phyloP scores from a whole-genome alignment of 2,329 filamentous ascomycete genomes.

The Talaromyces sp. region DNA sequence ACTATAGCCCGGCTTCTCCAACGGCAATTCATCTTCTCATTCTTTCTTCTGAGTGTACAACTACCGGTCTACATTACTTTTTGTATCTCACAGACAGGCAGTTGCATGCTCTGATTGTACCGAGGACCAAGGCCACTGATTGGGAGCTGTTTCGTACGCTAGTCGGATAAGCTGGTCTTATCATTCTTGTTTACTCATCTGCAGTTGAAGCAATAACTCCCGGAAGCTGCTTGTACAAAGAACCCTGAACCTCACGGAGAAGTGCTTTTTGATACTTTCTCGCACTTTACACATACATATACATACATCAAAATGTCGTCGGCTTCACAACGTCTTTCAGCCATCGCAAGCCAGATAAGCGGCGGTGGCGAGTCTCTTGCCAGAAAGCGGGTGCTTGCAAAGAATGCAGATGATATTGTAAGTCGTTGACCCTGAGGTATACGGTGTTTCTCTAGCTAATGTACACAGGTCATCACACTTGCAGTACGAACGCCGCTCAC shows the following conservation, averaged over 20 bases:
- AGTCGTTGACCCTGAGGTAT: conserved; percentile 19
- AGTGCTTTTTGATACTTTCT: neutral
- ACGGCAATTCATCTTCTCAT: neutral
- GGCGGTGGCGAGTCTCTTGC: conserved; percentile 29
- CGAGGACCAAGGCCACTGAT: neutral
- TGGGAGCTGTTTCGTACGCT: neutral
- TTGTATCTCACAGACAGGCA: too few relatives aligned
- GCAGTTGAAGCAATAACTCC: neutral
- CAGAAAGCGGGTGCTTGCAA: conserved; percentile 32
- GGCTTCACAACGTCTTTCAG: conserved; percentile 38
- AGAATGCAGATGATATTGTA: conserved; percentile 41
- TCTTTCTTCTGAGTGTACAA: too few relatives aligned
- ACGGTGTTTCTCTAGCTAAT: neutral
- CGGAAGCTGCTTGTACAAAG: neutral
- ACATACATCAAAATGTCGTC: conserved; percentile 33
- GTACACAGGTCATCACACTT: conserved; percentile 37
- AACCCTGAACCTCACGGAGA: neutral
- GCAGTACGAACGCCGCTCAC: conserved; percentile 39
- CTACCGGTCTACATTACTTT: neutral
- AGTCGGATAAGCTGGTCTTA: neutral
- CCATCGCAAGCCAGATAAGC: conserved; percentile 41
- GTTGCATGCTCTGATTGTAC: neutral
- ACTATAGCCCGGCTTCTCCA: neutral
- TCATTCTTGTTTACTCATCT: conserved; percentile 1
- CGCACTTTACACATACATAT: neutral